Evolutionary conservation across 305 asterid genomes (phyloP).

Genomic region (Solanum hybrid): DNA sequence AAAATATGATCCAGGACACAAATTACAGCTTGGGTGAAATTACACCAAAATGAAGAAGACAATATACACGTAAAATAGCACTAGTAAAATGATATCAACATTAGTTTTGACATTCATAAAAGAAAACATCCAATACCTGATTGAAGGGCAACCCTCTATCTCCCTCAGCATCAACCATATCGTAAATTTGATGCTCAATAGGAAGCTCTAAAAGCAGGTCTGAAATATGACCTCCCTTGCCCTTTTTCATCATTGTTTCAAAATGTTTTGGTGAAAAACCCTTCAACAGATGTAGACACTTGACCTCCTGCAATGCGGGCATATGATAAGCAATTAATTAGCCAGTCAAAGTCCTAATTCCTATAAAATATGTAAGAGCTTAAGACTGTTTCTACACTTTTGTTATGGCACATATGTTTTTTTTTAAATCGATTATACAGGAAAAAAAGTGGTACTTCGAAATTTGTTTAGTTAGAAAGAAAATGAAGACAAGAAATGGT

Average conservation of each 20-base stretch:
- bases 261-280: slow-evolving; percentile 67
- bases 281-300: slow-evolving; percentile 68
- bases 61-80: not conserved
- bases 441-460: not conserved
- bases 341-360: not conserved
- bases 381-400: not conserved
- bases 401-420: not conserved
- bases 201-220: slow-evolving; percentile 86
- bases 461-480: not conserved
- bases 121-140: slow-evolving; percentile 42
- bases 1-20: not conserved
- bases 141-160: slow-evolving; percentile 61
- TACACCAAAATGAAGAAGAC: not conserved
- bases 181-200: slow-evolving; percentile 74
- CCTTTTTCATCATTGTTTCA: slow-evolving; percentile 36
- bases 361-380: not conserved
- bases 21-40: not conserved
- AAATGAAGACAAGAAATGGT: not conserved
- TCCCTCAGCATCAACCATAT: slow-evolving; percentile 83
- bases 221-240: slow-evolving; percentile 59
- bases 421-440: not conserved
- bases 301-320: slow-evolving; percentile 41
- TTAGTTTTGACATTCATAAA: not conserved
- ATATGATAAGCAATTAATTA: not conserved
- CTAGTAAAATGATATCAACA: not conserved